These are phyloP conservation scores for Zalerion maritima DNA, from an alignment of 495 filamentous ascomycete genomes.

Conservation along the genomic window DNA sequence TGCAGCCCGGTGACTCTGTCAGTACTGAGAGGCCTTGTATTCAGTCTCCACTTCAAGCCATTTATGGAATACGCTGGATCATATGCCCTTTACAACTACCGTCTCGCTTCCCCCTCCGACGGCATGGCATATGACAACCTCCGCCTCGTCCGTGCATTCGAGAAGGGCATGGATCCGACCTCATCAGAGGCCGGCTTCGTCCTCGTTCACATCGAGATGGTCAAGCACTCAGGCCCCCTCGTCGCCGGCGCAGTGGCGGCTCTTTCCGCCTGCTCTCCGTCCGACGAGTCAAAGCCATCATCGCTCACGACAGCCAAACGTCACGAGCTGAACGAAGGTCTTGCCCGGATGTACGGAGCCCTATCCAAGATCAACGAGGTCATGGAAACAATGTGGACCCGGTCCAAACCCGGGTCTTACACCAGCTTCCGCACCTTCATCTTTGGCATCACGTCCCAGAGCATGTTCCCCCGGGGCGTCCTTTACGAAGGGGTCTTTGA, in stretches of 20 bases:
- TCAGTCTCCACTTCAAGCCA: constrained; percentile 56
- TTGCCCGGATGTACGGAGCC: constrained; percentile 43
- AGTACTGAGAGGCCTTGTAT: constrained; percentile 3
- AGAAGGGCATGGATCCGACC: constrained; percentile 65
- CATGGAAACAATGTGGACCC: constrained; percentile 85
- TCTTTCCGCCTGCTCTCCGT: constrained; percentile 41
- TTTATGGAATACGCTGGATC: constrained; percentile 94
- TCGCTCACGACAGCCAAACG: constrained; percentile 23
- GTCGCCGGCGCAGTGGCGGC: constrained; percentile 52
- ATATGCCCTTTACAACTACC: constrained; percentile 85
- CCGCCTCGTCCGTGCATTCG: constrained; percentile 75
- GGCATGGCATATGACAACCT: constrained; percentile 66
- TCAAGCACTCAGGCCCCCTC: constrained; percentile 56
- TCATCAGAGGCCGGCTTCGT: constrained; percentile 92
- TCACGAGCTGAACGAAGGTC: constrained; percentile 44
- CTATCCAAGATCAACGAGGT: constrained; percentile 57
- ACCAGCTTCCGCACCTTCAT: constrained; percentile 84
- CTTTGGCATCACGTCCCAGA: constrained; percentile 77
- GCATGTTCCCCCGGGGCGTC: constrained; percentile 84
- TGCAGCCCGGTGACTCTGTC: background rate
- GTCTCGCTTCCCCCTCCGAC: constrained; percentile 44
- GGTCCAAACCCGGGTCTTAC: constrained; percentile 65
- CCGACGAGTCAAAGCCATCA: constrained; percentile 2
- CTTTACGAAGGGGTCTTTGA: constrained; percentile 71
- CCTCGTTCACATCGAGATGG: constrained; percentile 72